Conservation (phyloP, 257 asterid genomes). For the Oldenlandia corymbosa region DNA sequence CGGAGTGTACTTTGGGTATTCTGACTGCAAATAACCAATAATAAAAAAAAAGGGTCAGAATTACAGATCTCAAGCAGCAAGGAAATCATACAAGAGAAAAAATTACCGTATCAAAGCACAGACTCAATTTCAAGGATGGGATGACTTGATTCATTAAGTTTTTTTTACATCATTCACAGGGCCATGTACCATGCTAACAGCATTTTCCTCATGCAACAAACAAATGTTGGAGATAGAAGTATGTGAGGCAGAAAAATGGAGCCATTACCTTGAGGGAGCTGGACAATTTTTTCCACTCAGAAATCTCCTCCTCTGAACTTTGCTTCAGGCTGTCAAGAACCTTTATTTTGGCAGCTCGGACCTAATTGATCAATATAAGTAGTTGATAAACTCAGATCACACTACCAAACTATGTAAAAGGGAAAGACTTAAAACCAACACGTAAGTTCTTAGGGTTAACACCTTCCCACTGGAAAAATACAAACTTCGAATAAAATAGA, state of each 20-base stretch:
- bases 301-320: conserved; percentile 62
- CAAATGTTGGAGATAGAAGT: neutral
- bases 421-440: neutral
- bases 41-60: too few relatives aligned
- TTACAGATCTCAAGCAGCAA: too few relatives aligned
- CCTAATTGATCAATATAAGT: conserved; percentile 48
- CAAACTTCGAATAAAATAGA: neutral
- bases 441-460: neutral
- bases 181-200: neutral
- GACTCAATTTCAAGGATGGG: neutral
- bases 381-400: conserved; percentile 5
- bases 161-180: neutral
- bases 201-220: neutral
- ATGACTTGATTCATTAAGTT: neutral
- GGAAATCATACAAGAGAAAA: neutral
- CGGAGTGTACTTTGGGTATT: conserved; percentile 83
- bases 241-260: conserved; percentile 5
- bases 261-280: conserved; percentile 59
- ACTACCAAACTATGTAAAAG: neutral
- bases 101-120: too few relatives aligned
- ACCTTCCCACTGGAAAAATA: neutral
- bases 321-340: conserved; percentile 70
- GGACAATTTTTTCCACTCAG: conserved; percentile 78
- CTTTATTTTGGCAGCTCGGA: conserved; percentile 82
- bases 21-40: conserved; percentile 54